Percentiles rank a stretch among this genome's conserved stretches.
Conservation (phyloP, 2,329 filamentous ascomycete species). For the Myriangium duriaei region DNA sequence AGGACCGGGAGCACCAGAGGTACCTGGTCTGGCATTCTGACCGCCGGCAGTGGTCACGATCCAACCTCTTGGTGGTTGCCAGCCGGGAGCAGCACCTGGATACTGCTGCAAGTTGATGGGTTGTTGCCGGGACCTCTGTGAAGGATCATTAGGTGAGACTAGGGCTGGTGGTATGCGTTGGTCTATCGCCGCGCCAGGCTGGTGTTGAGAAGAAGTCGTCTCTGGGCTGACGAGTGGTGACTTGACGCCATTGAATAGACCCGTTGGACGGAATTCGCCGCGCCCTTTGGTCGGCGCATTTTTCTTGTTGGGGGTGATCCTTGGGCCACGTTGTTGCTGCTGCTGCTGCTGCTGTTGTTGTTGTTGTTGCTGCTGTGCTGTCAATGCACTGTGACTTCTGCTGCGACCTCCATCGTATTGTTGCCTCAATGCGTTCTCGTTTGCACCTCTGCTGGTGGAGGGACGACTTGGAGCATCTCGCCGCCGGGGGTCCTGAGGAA, state of each 20-base stretch:
- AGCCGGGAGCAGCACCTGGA: neutral
- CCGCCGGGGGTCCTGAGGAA: neutral
- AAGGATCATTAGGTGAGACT: neutral
- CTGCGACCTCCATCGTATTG: neutral
- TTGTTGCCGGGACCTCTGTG: slow-evolving; percentile 5
- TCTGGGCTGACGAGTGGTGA: slow-evolving; percentile 2
- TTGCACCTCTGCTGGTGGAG: neutral
- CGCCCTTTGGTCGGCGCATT: neutral
- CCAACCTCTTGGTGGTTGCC: neutral
- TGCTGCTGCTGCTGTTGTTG: slow-evolving; percentile 2
- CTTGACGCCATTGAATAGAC: slow-evolving; percentile 8
- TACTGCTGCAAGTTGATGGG: slow-evolving; percentile 2
- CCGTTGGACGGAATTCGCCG: slow-evolving; percentile 6
- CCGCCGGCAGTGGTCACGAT: neutral
- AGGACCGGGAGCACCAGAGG: too few relatives aligned
- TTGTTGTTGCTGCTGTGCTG: neutral
- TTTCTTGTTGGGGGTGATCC: slow-evolving; percentile 1
- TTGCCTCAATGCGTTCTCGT: neutral
- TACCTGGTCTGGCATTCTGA: neutral
- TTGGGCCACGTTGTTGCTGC: slow-evolving; percentile 3
- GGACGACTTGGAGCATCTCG: neutral
- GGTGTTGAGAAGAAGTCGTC: neutral
- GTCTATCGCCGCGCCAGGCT: slow-evolving; percentile 2
- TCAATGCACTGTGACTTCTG: slow-evolving; percentile 4
- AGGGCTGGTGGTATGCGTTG: slow-evolving; percentile 1